Evolutionary conservation across 1,139 yeast species (phyloP), one percentile per base, ranked within the genome.

Genomic region (Suhomyces yuchorum): DNA sequence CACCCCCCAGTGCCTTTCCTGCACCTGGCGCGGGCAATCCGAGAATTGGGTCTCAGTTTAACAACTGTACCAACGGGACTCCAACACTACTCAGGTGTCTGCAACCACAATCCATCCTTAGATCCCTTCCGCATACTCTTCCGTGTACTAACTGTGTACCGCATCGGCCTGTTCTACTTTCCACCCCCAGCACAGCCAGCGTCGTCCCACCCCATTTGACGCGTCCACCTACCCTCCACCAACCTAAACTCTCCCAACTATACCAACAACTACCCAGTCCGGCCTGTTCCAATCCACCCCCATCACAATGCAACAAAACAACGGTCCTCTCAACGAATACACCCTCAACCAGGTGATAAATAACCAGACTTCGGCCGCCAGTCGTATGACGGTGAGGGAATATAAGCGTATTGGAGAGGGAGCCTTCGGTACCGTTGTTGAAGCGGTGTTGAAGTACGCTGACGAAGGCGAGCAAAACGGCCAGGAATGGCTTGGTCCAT

Each of bases 371-470:
- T 76, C 78, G 37, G 65, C 68, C 15, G 69, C 80, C 12, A 72
- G 76, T 54, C 79, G 82, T 50, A 87, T 87, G 93, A 69, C 82
- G 37, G 80, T 87, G 23, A 81, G 78, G 54, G 93, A 87, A 59
- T 82, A 84, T 62, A 83, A 84, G 54, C 81, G 82, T 57, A 85
- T 87, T 42, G 95, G 95, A 5, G 90, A 86, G 65, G 95, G 95
- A 34, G 93, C 95, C 3, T 87, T 87, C 62, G 95, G 95, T 40
- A 85, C 90, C 1, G 95, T 87, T 18, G 85, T 85, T 11, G 91
- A 86, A 61, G 92, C 95, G 0, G 80, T 81, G 51, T 70, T 82
- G 51, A 70, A 67, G 52, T 62, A 67, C 44, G 55, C 65, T 24
- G 51, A 48, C 11, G 44, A 56, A 20, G 51, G 44, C 34, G 40